Percentiles rank a stretch among this genome's conserved stretches.
Conservation (phyloP, 73 alveolate species). For the Symbiodinium natans region DNA sequence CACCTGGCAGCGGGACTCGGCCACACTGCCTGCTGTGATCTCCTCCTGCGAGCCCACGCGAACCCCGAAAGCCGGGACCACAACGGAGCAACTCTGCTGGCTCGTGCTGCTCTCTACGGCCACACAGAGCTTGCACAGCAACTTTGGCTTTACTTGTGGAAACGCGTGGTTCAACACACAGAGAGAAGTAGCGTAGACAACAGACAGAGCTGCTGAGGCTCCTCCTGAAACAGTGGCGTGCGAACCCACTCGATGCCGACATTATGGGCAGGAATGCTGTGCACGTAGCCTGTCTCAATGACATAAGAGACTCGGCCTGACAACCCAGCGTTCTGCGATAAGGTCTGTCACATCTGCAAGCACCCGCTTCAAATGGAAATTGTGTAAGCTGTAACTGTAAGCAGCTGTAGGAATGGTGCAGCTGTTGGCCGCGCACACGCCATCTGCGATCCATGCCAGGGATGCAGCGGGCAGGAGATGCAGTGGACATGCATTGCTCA, state of each 20-base stretch:
- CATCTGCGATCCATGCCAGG: conserved; percentile 18
- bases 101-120: conserved; percentile 56
- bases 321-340: no score
- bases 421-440: conserved; percentile 64
- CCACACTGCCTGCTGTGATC: neutral
- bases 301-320: neutral
- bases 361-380: no score
- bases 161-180: no score
- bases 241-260: conserved; percentile 39
- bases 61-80: conserved; percentile 53
- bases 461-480: conserved; percentile 59
- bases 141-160: neutral
- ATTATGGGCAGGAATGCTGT: conserved; percentile 53
- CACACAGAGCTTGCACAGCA: conserved; percentile 20
- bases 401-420: neutral
- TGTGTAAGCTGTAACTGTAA: neutral
- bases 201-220: neutral
- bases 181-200: no score
- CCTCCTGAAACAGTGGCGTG: conserved; percentile 57
- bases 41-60: conserved; percentile 46
- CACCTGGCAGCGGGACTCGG: conserved; percentile 54
- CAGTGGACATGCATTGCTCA: no score
- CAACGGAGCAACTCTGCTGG: conserved; percentile 61
- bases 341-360: no score
- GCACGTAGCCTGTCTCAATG: conserved; percentile 34